Evolutionary conservation across 1,284 basidiomycete genomes (phyloP).

Genomic region (Chalciporus piperatoides): DNA sequence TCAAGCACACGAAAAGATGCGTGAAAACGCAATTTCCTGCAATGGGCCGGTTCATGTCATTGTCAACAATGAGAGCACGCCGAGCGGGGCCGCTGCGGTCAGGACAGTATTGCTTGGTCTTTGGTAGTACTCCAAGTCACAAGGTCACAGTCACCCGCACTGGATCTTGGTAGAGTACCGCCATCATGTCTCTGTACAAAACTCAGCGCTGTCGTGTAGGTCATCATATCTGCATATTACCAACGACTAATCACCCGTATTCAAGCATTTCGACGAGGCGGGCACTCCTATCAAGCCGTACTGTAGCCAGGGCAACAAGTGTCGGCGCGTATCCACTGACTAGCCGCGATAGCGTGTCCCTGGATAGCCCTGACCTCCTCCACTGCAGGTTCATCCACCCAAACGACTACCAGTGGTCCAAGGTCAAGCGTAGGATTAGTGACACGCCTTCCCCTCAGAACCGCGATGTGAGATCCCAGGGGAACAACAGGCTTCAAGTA

Average conservation of each 20-base stretch:
- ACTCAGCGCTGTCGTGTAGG: constrained; percentile 47
- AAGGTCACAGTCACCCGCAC: constrained; percentile 26
- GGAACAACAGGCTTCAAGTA: constrained; percentile 20
- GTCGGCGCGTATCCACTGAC: constrained; percentile 38
- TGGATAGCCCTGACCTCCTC: constrained; percentile 6
- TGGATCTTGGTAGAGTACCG: background rate
- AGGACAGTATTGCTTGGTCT: too few species aligned
- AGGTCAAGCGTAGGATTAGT: constrained; percentile 23
- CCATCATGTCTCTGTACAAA: constrained; percentile 37
- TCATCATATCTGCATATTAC: constrained; percentile 6
- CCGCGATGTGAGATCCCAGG: constrained; percentile 23
- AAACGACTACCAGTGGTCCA: constrained; percentile 42
- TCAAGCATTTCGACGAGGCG: constrained; percentile 43
- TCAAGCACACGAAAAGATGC: too few species aligned
- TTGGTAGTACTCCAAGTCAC: constrained; percentile 19
- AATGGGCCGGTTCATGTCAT: too few species aligned
- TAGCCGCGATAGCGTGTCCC: constrained; percentile 7
- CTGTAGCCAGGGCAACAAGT: constrained; percentile 45
- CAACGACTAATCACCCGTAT: constrained; percentile 11
- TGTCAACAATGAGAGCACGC: too few species aligned
- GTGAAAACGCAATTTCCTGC: too few species aligned
- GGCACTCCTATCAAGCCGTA: constrained; percentile 40
- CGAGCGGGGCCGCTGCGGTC: too few species aligned
- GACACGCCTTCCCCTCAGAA: constrained; percentile 16
- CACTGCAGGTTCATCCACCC: constrained; percentile 51